Evolutionary conservation across 139 green algal species (phyloP), one percentile per base, ranked within the genome.

Genomic region (Penium margaritaceum): DNA sequence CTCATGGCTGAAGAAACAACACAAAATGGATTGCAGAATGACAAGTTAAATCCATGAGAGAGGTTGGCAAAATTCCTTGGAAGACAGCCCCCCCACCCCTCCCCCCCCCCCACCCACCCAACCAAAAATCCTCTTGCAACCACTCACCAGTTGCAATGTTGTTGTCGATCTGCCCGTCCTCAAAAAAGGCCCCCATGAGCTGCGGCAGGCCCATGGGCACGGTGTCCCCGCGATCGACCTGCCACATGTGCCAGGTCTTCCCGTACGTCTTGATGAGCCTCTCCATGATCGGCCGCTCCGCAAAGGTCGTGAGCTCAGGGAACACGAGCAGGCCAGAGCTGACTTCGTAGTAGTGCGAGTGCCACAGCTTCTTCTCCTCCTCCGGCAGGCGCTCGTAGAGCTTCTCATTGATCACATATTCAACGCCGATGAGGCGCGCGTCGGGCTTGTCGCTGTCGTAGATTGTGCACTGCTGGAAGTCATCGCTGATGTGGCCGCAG

Each of bases 201-300:
- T 66, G 54, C 3, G 70, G 54, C 14, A 51, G 5, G 30, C 87
- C 87, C 4, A 87, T 71, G 0, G 88, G 87, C 54, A 92, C 74
- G 1, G 60, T 27, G 61, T 92, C 78, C 2, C 82, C 84, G 2
- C 80, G 41, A 76, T 91, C 86, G 29, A 88, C 76, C 78, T 91
- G 87, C 76, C 83, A 90, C 19, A 65, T 81, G 70, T 90, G 85
- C 65, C 79, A 89, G 2, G 82, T 86, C 68, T 91, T 91, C 12
- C 58, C 58, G 17, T 66, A 66, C 24, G 58, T 46, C 7, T 66
- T 38, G 29, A 66, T 27, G 58, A 66, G 58, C 58, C 15, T 24
- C 29, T 66, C n/a, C 58, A 66, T 66, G 9, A 54, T 3, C 3
- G 6, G 14, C 4, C 30, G 15, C 63, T 70, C 63, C 12, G 63